phyloP scores from a whole-genome alignment of 768 basidiomycete species.

The Lentinula boryana region DNA sequence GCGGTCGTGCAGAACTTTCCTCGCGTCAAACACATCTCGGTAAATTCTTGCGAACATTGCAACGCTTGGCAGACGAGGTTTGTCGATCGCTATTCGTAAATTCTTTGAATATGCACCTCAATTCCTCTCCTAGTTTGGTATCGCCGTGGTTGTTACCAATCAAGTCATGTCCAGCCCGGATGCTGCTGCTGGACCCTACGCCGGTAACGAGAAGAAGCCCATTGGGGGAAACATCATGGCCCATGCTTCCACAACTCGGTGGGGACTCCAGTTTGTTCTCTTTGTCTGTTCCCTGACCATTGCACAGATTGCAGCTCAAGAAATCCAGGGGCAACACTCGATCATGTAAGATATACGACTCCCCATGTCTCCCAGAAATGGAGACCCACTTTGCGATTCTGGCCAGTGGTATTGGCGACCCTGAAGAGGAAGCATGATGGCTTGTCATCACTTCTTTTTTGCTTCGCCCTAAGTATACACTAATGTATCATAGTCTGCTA shows the following conservation, averaged over 20 bases:
- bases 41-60: conserved; percentile 89
- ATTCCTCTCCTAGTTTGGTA: conserved; percentile 66
- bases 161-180: conserved; percentile 99
- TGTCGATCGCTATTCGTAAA: conserved; percentile 13
- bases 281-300: conserved; percentile 4
- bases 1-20: conserved; percentile 90
- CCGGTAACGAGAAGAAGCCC: conserved; percentile 93
- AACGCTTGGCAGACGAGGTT: conserved; percentile 95
- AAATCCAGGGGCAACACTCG: conserved; percentile 91
- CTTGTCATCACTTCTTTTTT: not conserved
- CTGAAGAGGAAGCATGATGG: conserved; percentile 72
- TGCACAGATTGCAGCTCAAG: conserved; percentile 73
- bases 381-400: conserved; percentile 95
- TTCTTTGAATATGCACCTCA: conserved; percentile 3
- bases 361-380: conserved; percentile 94
- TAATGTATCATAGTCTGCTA: not conserved
- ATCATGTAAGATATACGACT: conserved; percentile 96
- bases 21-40: conserved; percentile 94
- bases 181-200: conserved; percentile 83
- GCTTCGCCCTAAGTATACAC: not conserved
- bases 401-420: conserved; percentile 86
- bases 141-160: conserved; percentile 95
- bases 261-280: conserved; percentile 11
- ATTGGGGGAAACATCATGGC: conserved; percentile 99
- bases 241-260: conserved; percentile 97